Evolutionary conservation across 805 yeast species (phyloP).

Genomic region (Saccharomycopsis fodiens): DNA sequence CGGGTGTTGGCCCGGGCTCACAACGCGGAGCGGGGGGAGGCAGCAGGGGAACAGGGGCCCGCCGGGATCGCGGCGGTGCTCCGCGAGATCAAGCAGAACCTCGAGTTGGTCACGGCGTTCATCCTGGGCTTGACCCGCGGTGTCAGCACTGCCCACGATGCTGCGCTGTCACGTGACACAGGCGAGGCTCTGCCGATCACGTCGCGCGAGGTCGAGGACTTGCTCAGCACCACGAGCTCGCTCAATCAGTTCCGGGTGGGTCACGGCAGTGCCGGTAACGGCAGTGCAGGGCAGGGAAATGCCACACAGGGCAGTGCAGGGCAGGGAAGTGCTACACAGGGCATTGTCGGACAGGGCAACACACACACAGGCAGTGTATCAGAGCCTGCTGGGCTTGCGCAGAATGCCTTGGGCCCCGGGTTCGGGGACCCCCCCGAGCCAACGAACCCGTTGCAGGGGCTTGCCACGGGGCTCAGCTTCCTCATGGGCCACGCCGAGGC

Average conservation of each 20-base stretch:
- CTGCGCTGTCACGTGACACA: too few species aligned
- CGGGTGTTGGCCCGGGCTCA: constrained; percentile 1
- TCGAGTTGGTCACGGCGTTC: constrained; percentile 1
- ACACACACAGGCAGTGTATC: not conserved
- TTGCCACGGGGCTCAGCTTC: not conserved
- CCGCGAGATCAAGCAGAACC: constrained; percentile 4
- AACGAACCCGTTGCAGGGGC: not conserved
- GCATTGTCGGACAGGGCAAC: not conserved
- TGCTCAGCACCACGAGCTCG: constrained; percentile 8
- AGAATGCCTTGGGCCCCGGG: not conserved
- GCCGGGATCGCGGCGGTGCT: constrained; percentile 7
- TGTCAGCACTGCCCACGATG: constrained; percentile 2
- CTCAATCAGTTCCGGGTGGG: not conserved
- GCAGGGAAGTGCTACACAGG: not conserved
- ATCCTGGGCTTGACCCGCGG: constrained; percentile 1
- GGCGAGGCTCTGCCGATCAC: not conserved
- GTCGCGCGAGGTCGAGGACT: constrained; percentile 1
- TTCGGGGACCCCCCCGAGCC: not conserved
- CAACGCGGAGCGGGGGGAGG: not conserved
- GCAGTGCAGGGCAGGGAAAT: too few species aligned
- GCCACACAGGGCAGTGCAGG: too few species aligned
- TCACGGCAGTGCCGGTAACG: too few species aligned
- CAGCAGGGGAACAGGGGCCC: not conserved
- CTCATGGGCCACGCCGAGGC: not conserved
- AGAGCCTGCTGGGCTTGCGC: too few species aligned